Base-by-base conservation (phyloP, 2,329 filamentous ascomycete genomes). In the Simplicillium sp. region DNA sequence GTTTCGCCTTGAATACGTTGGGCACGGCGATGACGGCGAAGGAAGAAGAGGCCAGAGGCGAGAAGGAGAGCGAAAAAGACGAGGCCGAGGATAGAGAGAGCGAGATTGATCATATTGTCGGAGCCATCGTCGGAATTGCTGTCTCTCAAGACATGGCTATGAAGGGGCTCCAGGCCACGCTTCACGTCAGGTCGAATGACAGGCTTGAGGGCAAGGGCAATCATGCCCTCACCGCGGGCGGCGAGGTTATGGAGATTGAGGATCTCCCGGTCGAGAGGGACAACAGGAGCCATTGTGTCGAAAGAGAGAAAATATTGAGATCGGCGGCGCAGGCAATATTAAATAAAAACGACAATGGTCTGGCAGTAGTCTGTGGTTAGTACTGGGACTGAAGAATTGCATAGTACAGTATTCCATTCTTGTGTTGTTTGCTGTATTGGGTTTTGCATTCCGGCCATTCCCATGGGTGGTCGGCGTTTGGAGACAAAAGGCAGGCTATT, bases 61-160 rank as follows among this genome's bases (percentile, higher is more conserved):
- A 88, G 70, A 37, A 81, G 57, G 25, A 94, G 70, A 45, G 75
- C 80, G 52, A 90, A 62, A 52, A 94, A 77, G 51, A 90, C 68
- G 36, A 98, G 71, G 47, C 82, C 80, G 51, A 97, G 71, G 41
- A 97, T 75, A 44, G 78, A 75, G 52, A 94, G 84, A 58, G 95
- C 68, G 34, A 94, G 76, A 56, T 87, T 80, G 59, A 89, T 71
- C 66, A 84, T 80, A 46, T 70, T 76, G 50, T 84, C 67, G 51
- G 68, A 65, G 44, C 64, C 65, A 48, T 71, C 67, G 45, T 58
- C 57, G 44, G 65, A 54, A 45, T 63, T 64, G 25, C 13, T 64
- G 25, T 14, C 15, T 34, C 42, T 33, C 17, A 28, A 36, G 14
- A 39, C 33, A 36, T 40, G 42, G 18, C 42, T 38, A 36, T 36